phyloP scores from a whole-genome alignment of 2,329 filamentous ascomycete genomes.

The Diaporthe sp. region DNA sequence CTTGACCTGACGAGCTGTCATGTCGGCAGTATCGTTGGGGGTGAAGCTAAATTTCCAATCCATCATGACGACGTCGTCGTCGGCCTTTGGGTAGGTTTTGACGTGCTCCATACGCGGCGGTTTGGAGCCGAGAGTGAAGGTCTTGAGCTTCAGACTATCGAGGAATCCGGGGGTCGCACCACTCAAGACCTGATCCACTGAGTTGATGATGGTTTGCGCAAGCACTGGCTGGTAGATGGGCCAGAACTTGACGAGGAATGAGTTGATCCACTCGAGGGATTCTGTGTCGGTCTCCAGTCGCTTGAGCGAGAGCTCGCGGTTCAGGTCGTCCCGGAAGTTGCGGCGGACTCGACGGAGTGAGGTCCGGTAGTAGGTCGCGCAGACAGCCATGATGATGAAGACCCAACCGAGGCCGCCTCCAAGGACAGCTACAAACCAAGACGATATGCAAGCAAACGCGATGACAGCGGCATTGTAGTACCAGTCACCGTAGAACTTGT shows the following conservation, averaged over 20 bases:
- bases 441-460: constrained; percentile 88
- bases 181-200: constrained; percentile 95
- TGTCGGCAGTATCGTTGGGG: constrained; percentile 90
- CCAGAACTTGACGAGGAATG: constrained; percentile 98
- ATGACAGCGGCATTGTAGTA: constrained; percentile 98
- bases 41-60: constrained; percentile 99
- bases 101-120: constrained; percentile 97
- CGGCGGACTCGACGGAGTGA: constrained; percentile 92
- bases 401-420: constrained; percentile 95
- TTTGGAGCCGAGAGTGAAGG: constrained; percentile 93
- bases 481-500: constrained; percentile 97
- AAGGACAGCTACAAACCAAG: constrained; percentile 89
- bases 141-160: constrained; percentile 92
- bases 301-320: constrained; percentile 83
- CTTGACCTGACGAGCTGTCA: constrained; percentile 90
- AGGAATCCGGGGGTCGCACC: constrained; percentile 91
- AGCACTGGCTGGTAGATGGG: constrained; percentile 97
- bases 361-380: constrained; percentile 95
- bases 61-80: constrained; percentile 97
- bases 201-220: constrained; percentile 89
- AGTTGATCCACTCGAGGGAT: constrained; percentile 98
- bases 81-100: constrained; percentile 95
- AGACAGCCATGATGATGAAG: constrained; percentile 90
- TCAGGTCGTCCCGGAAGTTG: constrained; percentile 95
- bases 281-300: constrained; percentile 91